Conservation (phyloP, 1,284 basidiomycete species). For the Ceratobasidium sp. region DNA sequence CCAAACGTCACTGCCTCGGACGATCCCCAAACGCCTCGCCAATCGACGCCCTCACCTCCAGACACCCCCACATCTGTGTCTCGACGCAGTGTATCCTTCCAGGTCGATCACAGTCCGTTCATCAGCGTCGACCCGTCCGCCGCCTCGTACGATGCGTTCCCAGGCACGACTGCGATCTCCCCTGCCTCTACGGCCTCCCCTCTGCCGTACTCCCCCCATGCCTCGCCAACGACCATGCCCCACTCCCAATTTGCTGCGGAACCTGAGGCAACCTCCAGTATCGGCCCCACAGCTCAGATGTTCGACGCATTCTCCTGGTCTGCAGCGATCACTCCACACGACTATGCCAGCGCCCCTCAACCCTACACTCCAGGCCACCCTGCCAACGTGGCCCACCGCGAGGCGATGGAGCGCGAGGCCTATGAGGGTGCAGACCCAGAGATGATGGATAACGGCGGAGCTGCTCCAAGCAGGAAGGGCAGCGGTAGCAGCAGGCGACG, state of each 20-base stretch:
- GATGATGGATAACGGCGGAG: not conserved
- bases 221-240: conserved; percentile 13
- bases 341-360: conserved; percentile 38
- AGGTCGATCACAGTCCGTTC: conserved; percentile 37
- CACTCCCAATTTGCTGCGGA: conserved; percentile 11
- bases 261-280: not conserved
- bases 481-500: conserved; percentile 34
- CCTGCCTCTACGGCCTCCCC: conserved; percentile 31
- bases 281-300: conserved; percentile 12
- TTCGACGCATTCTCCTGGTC: conserved; percentile 43
- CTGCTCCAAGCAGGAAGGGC: conserved; percentile 24
- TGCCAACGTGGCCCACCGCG: conserved; percentile 40
- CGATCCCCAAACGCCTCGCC: not conserved
- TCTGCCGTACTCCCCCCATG: conserved; percentile 4
- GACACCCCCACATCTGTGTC: conserved; percentile 1
- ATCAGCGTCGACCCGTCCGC: conserved; percentile 30
- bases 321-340: conserved; percentile 41
- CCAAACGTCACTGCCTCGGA: not conserved
- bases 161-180: conserved; percentile 16
- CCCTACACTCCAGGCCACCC: conserved; percentile 43
- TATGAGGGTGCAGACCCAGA: conserved; percentile 42
- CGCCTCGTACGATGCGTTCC: conserved; percentile 5
- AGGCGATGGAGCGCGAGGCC: conserved; percentile 40
- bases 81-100: conserved; percentile 36
- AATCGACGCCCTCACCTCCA: conserved; percentile 26